Conservation (phyloP, 176 grass and related monocot species). For the Themeda triandra region DNA sequence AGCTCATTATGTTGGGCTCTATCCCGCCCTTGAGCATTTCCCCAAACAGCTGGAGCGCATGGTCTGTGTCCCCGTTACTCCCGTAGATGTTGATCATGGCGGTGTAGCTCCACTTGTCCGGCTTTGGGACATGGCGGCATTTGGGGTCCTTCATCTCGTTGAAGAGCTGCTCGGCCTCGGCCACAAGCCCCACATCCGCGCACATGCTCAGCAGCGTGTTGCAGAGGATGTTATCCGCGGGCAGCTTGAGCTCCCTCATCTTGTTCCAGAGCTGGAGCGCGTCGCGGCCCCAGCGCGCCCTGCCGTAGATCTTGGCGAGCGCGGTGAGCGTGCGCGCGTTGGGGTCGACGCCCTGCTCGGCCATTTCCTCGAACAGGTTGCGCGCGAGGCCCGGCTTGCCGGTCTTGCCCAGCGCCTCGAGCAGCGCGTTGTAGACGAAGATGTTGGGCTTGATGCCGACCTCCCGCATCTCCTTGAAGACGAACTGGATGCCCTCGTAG, state of each 20-base stretch:
- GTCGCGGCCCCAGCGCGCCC: slow-evolving; percentile 68
- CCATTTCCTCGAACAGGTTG: slow-evolving; percentile 84
- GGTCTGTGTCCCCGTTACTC: slow-evolving; percentile 53
- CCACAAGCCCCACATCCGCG: slow-evolving; percentile 63
- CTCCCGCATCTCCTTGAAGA: slow-evolving; percentile 68
- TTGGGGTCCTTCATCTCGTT: slow-evolving; percentile 58
- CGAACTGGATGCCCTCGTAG: slow-evolving; percentile 76
- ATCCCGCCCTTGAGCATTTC: slow-evolving; percentile 59
- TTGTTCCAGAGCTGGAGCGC: slow-evolving; percentile 72
- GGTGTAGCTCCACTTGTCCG: slow-evolving; percentile 87
- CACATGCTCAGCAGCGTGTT: slow-evolving; percentile 96
- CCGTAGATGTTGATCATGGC: slow-evolving; percentile 93
- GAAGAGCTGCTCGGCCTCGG: slow-evolving; percentile 83
- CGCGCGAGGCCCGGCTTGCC: slow-evolving; percentile 62
- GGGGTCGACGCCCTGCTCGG: slow-evolving; percentile 53
- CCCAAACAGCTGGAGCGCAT: slow-evolving; percentile 60
- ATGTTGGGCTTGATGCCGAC: slow-evolving; percentile 67
- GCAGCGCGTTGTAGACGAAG: slow-evolving; percentile 91
- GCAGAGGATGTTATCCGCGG: slow-evolving; percentile 78
- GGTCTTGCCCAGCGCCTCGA: slow-evolving; percentile 72
- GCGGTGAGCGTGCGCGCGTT: slow-evolving; percentile 86
- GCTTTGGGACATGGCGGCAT: slow-evolving; percentile 22
- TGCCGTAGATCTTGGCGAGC: slow-evolving; percentile 81
- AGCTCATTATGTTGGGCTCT: slow-evolving; percentile 79
- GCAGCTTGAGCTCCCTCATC: slow-evolving; percentile 63